Base-by-base conservation (phyloP, 1,139 yeast species). In the Blastobotrys proliferans region DNA sequence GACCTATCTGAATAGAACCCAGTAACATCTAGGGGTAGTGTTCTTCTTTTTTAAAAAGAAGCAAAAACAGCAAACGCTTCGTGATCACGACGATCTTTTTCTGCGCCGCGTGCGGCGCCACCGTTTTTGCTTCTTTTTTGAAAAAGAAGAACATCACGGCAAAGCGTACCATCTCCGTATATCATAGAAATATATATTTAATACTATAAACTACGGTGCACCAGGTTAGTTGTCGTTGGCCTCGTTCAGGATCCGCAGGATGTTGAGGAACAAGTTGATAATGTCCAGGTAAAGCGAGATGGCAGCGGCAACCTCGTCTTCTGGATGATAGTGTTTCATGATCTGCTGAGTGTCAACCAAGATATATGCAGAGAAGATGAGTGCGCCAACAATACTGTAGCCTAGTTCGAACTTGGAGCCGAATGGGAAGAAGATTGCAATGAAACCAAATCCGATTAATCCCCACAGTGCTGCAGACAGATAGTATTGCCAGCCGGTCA, bases 221-320 rank as follows among this genome's bases (percentile, higher is more conserved):
- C n/a, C n/a, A 24, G 33, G 4, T 29, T 42, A 45, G 20, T 42
- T 45, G 45, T 72, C 71, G 50, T 76, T 74, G 52, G 72, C 68
- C 56, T 68, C 70, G 45, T 78, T 73, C 54, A 87, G 68, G 36
- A 87, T 73, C 48, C 95, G 72, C 61, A 87, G 73, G 51, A 87
- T 81, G 63, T 78, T 80, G 53, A 87, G 64, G 68, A 87, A 87
- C 66, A 87, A 72, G 65, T 87, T 87, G 63, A 87, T 70, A 38
- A 87, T 74, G 60, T 87, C 96, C 70, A 87, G 73, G 62, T 87
- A 87, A 48, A 87, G 73, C 51, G 77, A 69, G 58, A 87, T 79
- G 14, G 94, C 78, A 40, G 94, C 87, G 22, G 83, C 78, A 16
- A 90, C 74, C 55, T 86, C 95, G 55, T 88, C 96, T 52, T 85